Evolutionary conservation across 2,329 filamentous ascomycete species (phyloP).

Genomic region (Monilinia vaccinii-corymbosi): DNA sequence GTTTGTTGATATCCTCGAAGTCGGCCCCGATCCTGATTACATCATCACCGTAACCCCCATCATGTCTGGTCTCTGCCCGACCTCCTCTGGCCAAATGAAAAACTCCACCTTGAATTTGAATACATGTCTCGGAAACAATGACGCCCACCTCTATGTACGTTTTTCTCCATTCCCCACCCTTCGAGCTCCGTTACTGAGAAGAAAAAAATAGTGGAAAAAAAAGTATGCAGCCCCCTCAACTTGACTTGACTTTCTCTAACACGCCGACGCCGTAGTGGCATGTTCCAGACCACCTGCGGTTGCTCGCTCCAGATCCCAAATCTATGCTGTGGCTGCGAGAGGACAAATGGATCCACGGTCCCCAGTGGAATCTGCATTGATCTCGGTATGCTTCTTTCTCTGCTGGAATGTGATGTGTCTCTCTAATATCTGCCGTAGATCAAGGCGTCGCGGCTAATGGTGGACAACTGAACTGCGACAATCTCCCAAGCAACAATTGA

Average conservation of each 20-base stretch:
- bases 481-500: neutral
- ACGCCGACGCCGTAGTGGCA: neutral
- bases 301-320: neutral
- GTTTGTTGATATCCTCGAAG: neutral
- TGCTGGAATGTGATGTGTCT: neutral
- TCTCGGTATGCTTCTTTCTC: neutral
- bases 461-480: constrained; percentile 3
- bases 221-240: neutral
- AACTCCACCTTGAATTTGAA: constrained; percentile 7
- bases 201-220: neutral
- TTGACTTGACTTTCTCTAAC: neutral
- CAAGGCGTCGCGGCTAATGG: neutral
- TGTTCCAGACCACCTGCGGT: constrained; percentile 4
- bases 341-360: neutral
- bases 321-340: neutral
- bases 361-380: neutral
- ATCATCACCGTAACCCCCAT: neutral
- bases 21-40: neutral
- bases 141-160: neutral
- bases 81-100: neutral
- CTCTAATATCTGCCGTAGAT: neutral
- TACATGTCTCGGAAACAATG: constrained; percentile 1
- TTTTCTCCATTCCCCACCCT: too few species aligned
- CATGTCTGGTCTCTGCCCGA: constrained; percentile 1
- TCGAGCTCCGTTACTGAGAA: neutral